Evolutionary conservation across 257 asterid species (phyloP), one percentile per base, ranked within the genome.

Genomic region (Petunia secreta): DNA sequence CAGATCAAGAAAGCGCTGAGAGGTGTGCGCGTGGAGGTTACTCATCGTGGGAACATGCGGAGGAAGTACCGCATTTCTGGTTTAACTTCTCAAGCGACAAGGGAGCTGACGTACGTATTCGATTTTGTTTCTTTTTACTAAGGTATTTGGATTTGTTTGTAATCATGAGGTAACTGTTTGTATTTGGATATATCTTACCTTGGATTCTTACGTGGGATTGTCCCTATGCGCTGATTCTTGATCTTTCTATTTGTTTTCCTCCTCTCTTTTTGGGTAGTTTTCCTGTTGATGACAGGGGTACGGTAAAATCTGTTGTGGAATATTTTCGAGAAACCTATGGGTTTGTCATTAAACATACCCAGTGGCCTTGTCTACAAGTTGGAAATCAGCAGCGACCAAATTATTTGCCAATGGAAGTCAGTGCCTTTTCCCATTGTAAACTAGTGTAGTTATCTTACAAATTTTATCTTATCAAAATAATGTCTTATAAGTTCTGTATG

Each of bases 1-100:
- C 92, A 95, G 98, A 92, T 95, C 6, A 95, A 93, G 86, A 95
- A 95, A 84, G 98, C 99, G 6, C 88, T 95, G 36, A 89, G 99
- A 87, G 99, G 99, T 80, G 95, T 95, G 53, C 93, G 89, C 87
- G 98, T 95, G 63, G 98, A 95, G 86, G 99, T 95, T 69, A 95
- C 99, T 39, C 99, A 95, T 81, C 90, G 99, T 14, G 97, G 99
- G 25, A 93, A 95, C 83, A 93, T 95, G 97, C 94, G 98, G 14
- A 85, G 99, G 84, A 95, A 92, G 77, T 95, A 95, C 67, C 94
- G 99, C 43, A 93, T 95, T 68, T 89, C 95, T 86, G 97, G 97
- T 75, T 86, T 95, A 88, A 95, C 98, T 14, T 85, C 97, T 1
- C 99, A 91, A 83, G 93, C 97, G 60, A 95, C 99, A 6, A 87